Conservation (phyloP, 331 rosid genomes). For the Prunus yedoensis region DNA sequence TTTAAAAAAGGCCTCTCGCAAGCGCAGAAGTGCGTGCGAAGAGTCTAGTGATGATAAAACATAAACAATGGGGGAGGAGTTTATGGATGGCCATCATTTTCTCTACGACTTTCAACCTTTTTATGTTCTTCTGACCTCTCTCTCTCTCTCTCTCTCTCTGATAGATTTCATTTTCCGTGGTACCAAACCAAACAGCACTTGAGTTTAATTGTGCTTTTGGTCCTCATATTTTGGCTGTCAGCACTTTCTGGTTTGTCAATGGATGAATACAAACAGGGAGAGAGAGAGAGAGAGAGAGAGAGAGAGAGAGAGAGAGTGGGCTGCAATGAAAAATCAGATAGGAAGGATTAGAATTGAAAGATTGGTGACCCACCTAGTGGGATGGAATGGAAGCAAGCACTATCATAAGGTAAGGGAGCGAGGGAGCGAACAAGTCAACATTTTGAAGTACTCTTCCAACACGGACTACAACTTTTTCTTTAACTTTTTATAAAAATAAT, state of each 20-base stretch:
- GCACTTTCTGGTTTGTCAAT: conserved; percentile 52
- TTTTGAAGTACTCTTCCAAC: neutral
- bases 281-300: too few species aligned
- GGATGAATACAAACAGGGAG: conserved; percentile 47
- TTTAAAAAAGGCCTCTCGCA: too few species aligned
- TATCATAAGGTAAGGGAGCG: neutral
- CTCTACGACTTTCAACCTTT: neutral
- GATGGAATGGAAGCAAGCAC: conserved; percentile 6
- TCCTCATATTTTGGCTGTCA: conserved; percentile 51
- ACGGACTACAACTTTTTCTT: neutral
- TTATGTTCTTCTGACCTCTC: conserved; percentile 2
- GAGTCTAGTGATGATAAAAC: too few species aligned
- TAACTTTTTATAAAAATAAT: neutral
- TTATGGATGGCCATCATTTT: neutral
- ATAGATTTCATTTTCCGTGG: conserved; percentile 51
- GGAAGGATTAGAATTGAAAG: conserved; percentile 3
- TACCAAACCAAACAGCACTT: conserved; percentile 48
- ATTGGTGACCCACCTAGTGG: neutral
- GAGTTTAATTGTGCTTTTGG: conserved; percentile 34
- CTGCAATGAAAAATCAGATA: conserved; percentile 35
- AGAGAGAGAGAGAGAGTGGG: conserved; percentile 38
- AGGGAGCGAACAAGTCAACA: neutral
- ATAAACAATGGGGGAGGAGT: neutral
- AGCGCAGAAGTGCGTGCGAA: too few species aligned
- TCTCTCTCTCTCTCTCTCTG: too few species aligned